phyloP scores from a whole-genome alignment of 331 rosid species.

The Phaseolus coccineus region DNA sequence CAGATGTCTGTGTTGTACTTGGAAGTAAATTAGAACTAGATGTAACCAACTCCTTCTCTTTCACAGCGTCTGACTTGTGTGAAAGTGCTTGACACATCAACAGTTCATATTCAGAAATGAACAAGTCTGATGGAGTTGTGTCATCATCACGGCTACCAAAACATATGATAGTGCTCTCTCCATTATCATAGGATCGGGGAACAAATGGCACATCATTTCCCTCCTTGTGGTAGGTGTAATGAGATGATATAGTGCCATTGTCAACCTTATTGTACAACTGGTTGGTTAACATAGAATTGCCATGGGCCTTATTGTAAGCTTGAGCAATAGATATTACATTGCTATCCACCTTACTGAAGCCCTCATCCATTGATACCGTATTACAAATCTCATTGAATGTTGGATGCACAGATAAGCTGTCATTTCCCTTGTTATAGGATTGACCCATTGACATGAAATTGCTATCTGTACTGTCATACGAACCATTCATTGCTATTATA shows the following conservation, averaged over 20 bases:
- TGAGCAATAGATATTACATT: conserved; percentile 59
- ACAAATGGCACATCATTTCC: conserved; percentile 47
- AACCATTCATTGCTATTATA: conserved; percentile 47
- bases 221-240: conserved; percentile 43
- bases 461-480: conserved; percentile 51
- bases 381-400: conserved; percentile 49
- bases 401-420: conserved; percentile 47
- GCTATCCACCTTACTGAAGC: conserved; percentile 48
- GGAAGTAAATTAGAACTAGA: conserved; percentile 46
- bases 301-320: conserved; percentile 48
- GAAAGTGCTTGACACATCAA: conserved; percentile 60
- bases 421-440: conserved; percentile 54
- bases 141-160: conserved; percentile 74
- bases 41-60: conserved; percentile 52
- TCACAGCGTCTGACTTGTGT: conserved; percentile 49
- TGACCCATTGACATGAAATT: conserved; percentile 58
- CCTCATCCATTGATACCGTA: conserved; percentile 43
- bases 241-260: conserved; percentile 44
- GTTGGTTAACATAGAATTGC: conserved; percentile 45
- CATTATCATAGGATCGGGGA: conserved; percentile 57
- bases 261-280: conserved; percentile 54
- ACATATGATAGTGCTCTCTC: conserved; percentile 77
- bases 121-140: conserved; percentile 49
- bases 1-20: conserved; percentile 36
- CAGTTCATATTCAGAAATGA: conserved; percentile 59